Conservation (phyloP, 129 eudicot genomes). For the Calendula officinalis region DNA sequence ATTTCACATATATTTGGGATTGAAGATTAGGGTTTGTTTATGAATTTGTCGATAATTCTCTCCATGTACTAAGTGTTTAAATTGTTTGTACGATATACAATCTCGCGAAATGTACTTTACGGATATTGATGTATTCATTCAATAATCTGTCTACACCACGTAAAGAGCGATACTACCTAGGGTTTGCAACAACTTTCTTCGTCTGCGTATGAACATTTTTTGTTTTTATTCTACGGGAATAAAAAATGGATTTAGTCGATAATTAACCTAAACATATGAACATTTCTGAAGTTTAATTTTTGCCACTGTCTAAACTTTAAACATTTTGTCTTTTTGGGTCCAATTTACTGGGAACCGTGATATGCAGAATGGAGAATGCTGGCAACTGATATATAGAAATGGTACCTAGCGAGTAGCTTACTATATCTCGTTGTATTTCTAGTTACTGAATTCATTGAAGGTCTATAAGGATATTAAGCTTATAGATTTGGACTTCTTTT, state of each 20-base stretch:
- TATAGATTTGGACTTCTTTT: neutral
- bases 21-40: conserved; percentile 20
- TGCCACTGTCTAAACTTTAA: too few relatives aligned
- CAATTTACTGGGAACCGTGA: neutral
- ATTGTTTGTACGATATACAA: neutral
- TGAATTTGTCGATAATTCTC: conserved; percentile 15
- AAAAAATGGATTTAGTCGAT: neutral
- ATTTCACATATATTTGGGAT: conserved; percentile 11
- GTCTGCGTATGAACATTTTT: neutral
- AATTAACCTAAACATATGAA: too few relatives aligned
- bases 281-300: too few relatives aligned
- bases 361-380: conserved; percentile 4
- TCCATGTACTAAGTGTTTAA: conserved; percentile 1
- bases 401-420: neutral
- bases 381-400: conserved; percentile 3
- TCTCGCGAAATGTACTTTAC: neutral
- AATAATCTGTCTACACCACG: conserved; percentile 2
- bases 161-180: conserved; percentile 1
- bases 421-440: neutral
- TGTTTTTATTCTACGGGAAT: neutral
- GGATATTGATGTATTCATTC: neutral
- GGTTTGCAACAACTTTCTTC: conserved; percentile 19
- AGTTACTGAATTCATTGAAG: too few relatives aligned
- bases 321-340: neutral
- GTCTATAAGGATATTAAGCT: neutral